Evolutionary conservation across 331 rosid genomes (phyloP).

Genomic region (Saraca asoca): DNA sequence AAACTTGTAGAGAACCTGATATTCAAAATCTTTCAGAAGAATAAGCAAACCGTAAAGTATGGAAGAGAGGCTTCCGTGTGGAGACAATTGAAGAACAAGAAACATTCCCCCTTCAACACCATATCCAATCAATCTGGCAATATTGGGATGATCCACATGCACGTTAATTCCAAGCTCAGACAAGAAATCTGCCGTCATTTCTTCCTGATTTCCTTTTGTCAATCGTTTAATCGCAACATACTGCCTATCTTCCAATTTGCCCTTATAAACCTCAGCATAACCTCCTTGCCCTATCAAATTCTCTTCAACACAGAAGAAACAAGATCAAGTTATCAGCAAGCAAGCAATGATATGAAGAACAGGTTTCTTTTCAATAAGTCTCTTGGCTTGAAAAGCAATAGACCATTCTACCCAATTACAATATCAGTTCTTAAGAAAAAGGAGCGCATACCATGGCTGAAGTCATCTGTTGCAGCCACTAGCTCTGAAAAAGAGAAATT

Average conservation of each 20-base stretch:
- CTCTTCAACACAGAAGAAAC: constrained; percentile 43
- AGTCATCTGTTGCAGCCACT: constrained; percentile 69
- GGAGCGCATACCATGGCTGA: constrained; percentile 59
- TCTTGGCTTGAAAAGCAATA: background rate
- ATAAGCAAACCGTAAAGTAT: constrained; percentile 74
- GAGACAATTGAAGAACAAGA: constrained; percentile 92
- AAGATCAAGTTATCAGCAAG: constrained; percentile 34
- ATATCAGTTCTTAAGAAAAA: constrained; percentile 11
- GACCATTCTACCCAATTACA: background rate
- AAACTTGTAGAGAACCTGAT: constrained; percentile 4
- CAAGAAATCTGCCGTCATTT: constrained; percentile 94
- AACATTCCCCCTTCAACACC: constrained; percentile 99
- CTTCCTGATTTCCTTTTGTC: constrained; percentile 79
- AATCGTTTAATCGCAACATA: constrained; percentile 76
- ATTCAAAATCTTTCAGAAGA: constrained; percentile 21
- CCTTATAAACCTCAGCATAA: constrained; percentile 90
- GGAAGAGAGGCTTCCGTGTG: constrained; percentile 87
- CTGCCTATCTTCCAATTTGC: constrained; percentile 74
- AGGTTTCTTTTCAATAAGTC: background rate
- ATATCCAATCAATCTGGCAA: constrained; percentile 89
- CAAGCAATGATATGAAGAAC: constrained; percentile 19
- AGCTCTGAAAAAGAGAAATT: constrained; percentile 68
- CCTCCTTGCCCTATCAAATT: constrained; percentile 96
- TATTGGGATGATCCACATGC: constrained; percentile 91
- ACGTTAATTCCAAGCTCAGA: constrained; percentile 97